Evolutionary conservation across 345 rosid genomes (phyloP), one percentile per base, ranked within the genome.

Genomic region (Citrus sp.): DNA sequence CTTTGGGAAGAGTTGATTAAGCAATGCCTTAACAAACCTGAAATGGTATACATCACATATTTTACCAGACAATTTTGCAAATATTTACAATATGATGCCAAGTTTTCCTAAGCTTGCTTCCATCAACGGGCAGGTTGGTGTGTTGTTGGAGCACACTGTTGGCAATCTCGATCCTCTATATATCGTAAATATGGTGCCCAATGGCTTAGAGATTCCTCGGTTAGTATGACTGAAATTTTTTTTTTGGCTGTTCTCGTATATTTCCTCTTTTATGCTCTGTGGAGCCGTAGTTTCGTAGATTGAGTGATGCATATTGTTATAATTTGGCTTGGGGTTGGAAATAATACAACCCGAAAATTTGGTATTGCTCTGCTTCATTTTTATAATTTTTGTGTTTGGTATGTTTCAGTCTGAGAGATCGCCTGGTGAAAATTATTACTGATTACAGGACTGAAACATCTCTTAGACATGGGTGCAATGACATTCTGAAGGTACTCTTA

Each of bases 401-500:
- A 24, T 69, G 66, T 85, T 85, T 82, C 90, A 94, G 99, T 88
- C 89, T 96, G 32, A 87, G 99, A 90, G 98, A 96, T 79, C 90
- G 97, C 76, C 85, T 96, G 46, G 98, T 96, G 54, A 96, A 96
- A 83, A 94, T 96, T 77, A 85, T 96, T 54, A 96, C 99, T 8
- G 99, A 96, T 84, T 96, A 91, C 89, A 89, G 98, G 88, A 94
- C 99, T 2, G 99, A 96, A 86, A 96, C 99, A 75, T 96, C 99
- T 79, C 94, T 94, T 73, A 88, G 99, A 84, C 97, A 92, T 67
- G 99, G 98, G 55, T 96, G 99, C 86, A 96, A 96, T 75, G 97
- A 92, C 80, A 96, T 94, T 78, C 94, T 96, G 68, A 96, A 94
- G 99, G 98, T 96, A 84, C 21, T 56, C 40, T 5, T 37, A 80